Evolutionary conservation across 805 yeast genomes (phyloP), one percentile per base, ranked within the genome.

Genomic region (Phaffomyces antillensis): DNA sequence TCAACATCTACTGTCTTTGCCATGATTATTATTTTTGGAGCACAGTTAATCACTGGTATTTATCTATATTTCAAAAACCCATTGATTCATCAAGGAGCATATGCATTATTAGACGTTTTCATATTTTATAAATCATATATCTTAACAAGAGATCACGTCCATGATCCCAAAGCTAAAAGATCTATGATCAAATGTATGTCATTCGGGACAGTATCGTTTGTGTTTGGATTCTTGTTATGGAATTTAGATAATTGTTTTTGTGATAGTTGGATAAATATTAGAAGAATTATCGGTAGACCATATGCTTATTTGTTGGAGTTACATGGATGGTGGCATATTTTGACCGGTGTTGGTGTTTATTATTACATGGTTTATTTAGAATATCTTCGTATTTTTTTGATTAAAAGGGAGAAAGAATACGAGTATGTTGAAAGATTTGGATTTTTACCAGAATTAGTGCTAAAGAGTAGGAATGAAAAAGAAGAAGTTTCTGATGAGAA

Each of bases 271-370:
- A 73, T 80, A 35, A 48, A 63, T 9, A 57, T 77, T 15, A 75
- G 96, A 62, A 75, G 93, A 47, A 53, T 65, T 5, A 62, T 80
- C 12, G 95, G 97, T 4, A 74, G 84, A 67, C 97, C 97, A 3
- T 75, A 83, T 43, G 98, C 97, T 2, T 75, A 88, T 48, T 52
- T 91, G 4, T 68, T 91, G 31, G 98, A 91, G 63, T 84, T 95
- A 28, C 98, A 91, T 58, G 96, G 95, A 23, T 91, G 97, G 97
- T 91, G 98, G 98, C 98, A 91, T 60, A 67, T 86, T 11, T 73
- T 86, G 51, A 86, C 93, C 0, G 95, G 96, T 1, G 67, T 80
- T 20, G 96, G 97, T 3, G 93, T 91, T 11, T 91, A 91, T 64
- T 83, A 73, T 60, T 90, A 87, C 65, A 74, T 90, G 52, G 79